Evolutionary conservation across 2,329 filamentous ascomycete species (phyloP).

Genomic region (Botrytis hyacinthi): DNA sequence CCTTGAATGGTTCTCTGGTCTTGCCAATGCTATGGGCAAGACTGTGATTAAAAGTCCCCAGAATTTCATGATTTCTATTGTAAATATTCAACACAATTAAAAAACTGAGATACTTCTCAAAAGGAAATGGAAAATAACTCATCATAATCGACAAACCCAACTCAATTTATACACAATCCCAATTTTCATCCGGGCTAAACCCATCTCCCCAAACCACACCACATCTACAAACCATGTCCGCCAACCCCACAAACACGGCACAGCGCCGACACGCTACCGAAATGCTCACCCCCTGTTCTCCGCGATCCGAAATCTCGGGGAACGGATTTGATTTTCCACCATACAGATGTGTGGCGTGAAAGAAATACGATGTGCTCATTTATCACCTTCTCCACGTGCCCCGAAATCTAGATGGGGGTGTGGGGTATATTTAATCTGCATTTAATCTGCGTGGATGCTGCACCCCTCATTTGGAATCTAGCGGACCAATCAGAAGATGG

Average conservation of each 20-base stretch:
- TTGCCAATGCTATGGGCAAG: conserved; percentile 17
- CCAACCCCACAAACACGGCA: not conserved
- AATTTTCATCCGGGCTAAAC: not conserved
- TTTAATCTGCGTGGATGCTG: not conserved
- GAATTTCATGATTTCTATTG: conserved; percentile 3
- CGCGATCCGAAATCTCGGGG: not conserved
- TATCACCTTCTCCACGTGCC: not conserved
- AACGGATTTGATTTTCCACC: not conserved
- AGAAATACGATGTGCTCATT: not conserved
- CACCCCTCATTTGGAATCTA: not conserved
- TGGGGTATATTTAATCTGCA: not conserved
- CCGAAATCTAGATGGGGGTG: not conserved
- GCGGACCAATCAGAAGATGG: not conserved
- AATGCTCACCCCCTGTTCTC: not conserved
- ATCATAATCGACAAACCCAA: not conserved
- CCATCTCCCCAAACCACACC: not conserved
- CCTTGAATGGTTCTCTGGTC: not conserved
- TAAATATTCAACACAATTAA: not conserved
- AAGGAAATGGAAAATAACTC: not conserved
- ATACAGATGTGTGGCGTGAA: not conserved
- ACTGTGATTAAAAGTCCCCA: conserved; percentile 2
- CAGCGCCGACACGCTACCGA: not conserved
- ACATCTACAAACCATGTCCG: not conserved
- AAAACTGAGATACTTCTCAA: not conserved
- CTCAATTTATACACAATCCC: not conserved